Percentiles rank a stretch among this genome's conserved stretches.
Evolutionary conservation across 805 yeast genomes (phyloP).

Genomic region (Kuraishia hungarica): DNA sequence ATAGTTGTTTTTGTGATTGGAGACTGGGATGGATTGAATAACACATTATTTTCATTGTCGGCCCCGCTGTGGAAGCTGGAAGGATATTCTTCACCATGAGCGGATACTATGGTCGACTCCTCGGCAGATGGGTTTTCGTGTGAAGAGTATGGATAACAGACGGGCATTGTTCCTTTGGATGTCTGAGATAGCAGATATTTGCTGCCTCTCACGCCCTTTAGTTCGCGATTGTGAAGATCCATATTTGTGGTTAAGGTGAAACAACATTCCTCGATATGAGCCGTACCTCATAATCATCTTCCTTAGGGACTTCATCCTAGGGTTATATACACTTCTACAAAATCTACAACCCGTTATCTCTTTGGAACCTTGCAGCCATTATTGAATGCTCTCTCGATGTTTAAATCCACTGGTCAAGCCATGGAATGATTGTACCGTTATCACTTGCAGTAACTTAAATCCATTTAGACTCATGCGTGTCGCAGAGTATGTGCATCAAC

Average conservation of each 20-base stretch:
- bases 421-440: background rate
- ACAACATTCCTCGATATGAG: no score
- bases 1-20: conserved; percentile 2
- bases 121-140: background rate
- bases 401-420: background rate
- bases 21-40: background rate
- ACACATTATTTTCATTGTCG: background rate
- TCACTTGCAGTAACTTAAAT: no score
- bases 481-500: background rate
- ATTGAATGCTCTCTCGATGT: background rate
- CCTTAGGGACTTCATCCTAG: no score
- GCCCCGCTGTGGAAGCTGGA: background rate
- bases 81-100: background rate
- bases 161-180: background rate
- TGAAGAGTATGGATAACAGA: background rate
- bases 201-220: background rate
- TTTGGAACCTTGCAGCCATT: background rate
- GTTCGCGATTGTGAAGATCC: background rate
- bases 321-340: no score
- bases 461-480: background rate
- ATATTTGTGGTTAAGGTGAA: background rate
- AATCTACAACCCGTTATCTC: no score
- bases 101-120: background rate
- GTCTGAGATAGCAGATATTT: background rate
- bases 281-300: no score